Percentiles rank a stretch among this genome's conserved stretches.
These are phyloP conservation scores for Fraxinus excelsior DNA, from an alignment of 257 asterid species.

Conservation along the genomic window DNA sequence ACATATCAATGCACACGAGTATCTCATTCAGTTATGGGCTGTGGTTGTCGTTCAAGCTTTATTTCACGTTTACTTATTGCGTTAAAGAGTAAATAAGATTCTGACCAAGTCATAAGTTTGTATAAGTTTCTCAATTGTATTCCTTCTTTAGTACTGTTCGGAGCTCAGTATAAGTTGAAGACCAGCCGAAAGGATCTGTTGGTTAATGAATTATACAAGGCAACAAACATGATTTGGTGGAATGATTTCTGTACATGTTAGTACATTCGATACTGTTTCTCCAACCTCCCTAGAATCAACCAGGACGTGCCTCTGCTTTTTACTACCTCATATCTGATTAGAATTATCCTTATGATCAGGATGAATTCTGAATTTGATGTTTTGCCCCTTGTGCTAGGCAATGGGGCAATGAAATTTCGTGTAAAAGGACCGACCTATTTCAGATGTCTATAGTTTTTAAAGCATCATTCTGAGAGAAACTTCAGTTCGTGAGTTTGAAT, in stretches of 20 bases:
- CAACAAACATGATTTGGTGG: background rate
- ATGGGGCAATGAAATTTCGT: background rate
- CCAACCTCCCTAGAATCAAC: background rate
- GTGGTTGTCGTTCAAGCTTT: slow-evolving; percentile 3
- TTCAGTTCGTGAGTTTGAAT: background rate
- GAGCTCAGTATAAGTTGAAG: background rate
- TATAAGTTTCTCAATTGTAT: background rate
- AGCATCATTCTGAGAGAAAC: background rate
- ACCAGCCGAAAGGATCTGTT: background rate
- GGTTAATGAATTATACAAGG: background rate
- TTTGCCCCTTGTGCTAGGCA: background rate
- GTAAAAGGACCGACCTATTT: background rate
- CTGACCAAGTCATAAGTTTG: background rate
- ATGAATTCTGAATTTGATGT: background rate
- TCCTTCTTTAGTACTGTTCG: background rate
- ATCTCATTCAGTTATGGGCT: background rate
- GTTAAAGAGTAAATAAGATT: background rate
- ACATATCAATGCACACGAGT: background rate
- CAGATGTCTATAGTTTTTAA: background rate
- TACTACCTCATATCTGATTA: background rate
- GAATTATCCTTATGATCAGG: background rate
- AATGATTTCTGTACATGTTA: background rate
- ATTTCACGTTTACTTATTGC: background rate
- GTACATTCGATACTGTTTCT: background rate
- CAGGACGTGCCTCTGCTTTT: background rate